Conservation (phyloP, 352 stramenopile species). For the Globisporangium takayamanum region DNA sequence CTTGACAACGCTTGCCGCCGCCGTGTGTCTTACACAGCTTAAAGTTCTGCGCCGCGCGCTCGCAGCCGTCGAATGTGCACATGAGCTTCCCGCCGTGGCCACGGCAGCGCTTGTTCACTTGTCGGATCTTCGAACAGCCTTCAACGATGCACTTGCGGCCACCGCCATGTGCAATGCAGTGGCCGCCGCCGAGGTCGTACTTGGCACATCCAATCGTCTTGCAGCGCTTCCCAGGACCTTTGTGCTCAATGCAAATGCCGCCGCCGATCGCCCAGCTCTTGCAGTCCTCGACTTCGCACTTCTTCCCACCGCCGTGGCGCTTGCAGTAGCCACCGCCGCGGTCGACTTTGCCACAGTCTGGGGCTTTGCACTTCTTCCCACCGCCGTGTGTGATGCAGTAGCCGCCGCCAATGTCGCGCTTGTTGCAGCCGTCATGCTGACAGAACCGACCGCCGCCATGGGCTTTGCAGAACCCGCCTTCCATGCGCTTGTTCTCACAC, state of each 20-base stretch:
- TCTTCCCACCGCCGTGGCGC: slow-evolving; percentile 80
- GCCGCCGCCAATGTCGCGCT: slow-evolving; percentile 79
- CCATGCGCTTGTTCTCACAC: slow-evolving; percentile 82
- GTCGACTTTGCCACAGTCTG: slow-evolving; percentile 75
- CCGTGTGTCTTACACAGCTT: slow-evolving; percentile 82
- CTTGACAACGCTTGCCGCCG: slow-evolving; percentile 59
- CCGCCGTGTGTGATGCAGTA: slow-evolving; percentile 84
- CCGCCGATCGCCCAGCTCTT: slow-evolving; percentile 77
- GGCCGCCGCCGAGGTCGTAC: slow-evolving; percentile 72
- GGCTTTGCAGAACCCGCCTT: slow-evolving; percentile 81
- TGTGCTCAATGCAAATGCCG: slow-evolving; percentile 71
- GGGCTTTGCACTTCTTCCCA: slow-evolving; percentile 73
- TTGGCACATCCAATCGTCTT: slow-evolving; percentile 76
- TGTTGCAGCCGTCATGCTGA: slow-evolving; percentile 65
- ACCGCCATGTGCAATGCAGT: slow-evolving; percentile 83
- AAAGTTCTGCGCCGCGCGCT: slow-evolving; percentile 71
- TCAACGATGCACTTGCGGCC: slow-evolving; percentile 79
- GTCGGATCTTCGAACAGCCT: slow-evolving; percentile 80
- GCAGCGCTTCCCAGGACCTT: slow-evolving; percentile 70
- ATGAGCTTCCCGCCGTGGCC: slow-evolving; percentile 76
- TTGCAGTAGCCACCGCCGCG: slow-evolving; percentile 79
- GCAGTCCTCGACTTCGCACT: slow-evolving; percentile 69
- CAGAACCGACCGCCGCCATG: slow-evolving; percentile 80
- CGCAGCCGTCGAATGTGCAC: slow-evolving; percentile 74
- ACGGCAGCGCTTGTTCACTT: slow-evolving; percentile 80